Base-by-base conservation (phyloP, 805 yeast species). In the Kodamaea kaohsiungensis region DNA sequence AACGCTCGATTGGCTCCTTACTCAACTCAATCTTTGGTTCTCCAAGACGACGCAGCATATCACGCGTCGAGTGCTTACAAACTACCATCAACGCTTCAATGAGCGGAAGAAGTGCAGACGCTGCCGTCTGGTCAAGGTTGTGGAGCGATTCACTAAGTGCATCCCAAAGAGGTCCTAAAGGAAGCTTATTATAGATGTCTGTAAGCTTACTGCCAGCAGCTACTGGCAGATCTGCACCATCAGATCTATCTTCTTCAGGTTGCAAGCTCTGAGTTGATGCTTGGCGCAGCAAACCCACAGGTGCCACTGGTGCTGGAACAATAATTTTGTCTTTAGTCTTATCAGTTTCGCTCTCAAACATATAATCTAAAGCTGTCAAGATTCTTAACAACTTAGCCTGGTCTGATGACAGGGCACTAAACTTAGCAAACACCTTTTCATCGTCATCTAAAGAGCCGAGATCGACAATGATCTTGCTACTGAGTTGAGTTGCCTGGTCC, bases 21-120 rank as follows among this genome's bases (percentile, higher is more conserved):
- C 86, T 77, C 62, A 88, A 86, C 65, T 91, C 93, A 54, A 81
- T 77, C 57, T 80, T 80, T 53, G 76, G 80, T 15, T 80, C 85
- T 60, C 88, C 90, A 64, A 81, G 88, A 62, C 83, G 86, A 33
- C 76, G 68, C 5, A 69, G 71, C 7, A 78, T 73, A 51, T 82
- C 87, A 62, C 79, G 81, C 42, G 84, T 86, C 60, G 90, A 83
- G 64, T 89, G 96, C 64, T 92, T 92, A 71, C 97, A 91, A n/a
- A 95, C 95, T 49, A 93, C 96, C 96, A 95, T 91, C 53, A 95
- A 76, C 0, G 97, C 86, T 67, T 93, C 99, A 56, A 93, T 90
- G 56, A 91, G 70, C 0, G 98, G 98, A 19, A 93, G 75, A 19
- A 92, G 71, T 0, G 89, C 87, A 1, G 96, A 87, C 0, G 96